Base-by-base conservation (phyloP, 441 rosid genomes). In the Corymbia citriodora region DNA sequence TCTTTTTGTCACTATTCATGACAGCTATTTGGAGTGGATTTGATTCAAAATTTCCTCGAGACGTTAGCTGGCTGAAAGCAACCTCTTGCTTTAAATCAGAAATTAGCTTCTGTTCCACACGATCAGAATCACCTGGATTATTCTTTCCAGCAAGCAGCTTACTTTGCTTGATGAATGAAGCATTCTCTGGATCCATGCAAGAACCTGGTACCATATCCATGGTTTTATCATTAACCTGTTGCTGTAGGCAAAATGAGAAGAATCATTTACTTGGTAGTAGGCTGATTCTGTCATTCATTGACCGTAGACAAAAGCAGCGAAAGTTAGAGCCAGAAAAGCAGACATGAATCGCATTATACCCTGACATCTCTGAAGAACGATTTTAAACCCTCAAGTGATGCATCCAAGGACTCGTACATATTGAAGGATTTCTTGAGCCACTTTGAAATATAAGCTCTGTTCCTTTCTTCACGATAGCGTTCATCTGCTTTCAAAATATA, bases 361-460 rank as follows among this genome's bases (percentile, higher is more conserved):
- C 97, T 96, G 92, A 92, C 97, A 94, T 92, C 96, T 90, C 93
- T 92, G 95, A 97, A 98, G 94, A 96, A 97, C 17, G 95, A 94
- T 92, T 92, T 93, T 88, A 97, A 92, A 86, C 92, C 97, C 90
- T 97, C 96, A 87, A 98, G 89, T 23, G 97, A 94, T 63, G 33
- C 87, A 87, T 93, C 96, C 90, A 96, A 98, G 93, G 90, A 94
- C 87, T 95, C 97, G 89, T 95, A 94, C 90, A 92, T 93, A 91
- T 92, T 93, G 89, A 98, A 93, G 70, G 97, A 96, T 90, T 96
- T 96, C 96, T 96, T 97, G 89, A 97, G 95, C 99, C 99, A 97
- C 94, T 97, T 98, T 53, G 99, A 96, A 93, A 97, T 95, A 91
- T 96, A 92, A 63, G 92, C 88, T 92, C 92, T 93, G 89, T 97